Evolutionary conservation across 108 stramenopile genomes (phyloP).

Genomic region (Skeletonema grethae): DNA sequence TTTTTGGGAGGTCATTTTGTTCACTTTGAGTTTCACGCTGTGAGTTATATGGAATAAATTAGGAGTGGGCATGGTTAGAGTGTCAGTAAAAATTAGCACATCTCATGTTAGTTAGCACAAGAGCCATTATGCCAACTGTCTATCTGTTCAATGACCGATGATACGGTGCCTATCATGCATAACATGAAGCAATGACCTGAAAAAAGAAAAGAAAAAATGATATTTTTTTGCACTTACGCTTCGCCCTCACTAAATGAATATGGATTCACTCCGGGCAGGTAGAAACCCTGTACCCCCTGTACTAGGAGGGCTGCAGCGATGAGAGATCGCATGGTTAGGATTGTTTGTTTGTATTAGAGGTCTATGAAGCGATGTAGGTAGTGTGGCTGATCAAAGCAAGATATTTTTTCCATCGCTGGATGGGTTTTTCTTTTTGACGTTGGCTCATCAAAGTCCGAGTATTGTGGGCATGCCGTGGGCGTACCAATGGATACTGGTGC

Average conservation of each 20-base stretch:
- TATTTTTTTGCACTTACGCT: constrained; percentile 37
- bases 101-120: neutral
- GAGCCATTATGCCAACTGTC: neutral
- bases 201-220: neutral
- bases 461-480: too few species aligned
- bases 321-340: neutral
- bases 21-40: constrained; percentile 90
- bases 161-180: neutral
- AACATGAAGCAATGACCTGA: constrained; percentile 8
- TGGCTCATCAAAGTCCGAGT: too few species aligned
- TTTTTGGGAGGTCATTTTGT: constrained; percentile 90
- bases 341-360: neutral
- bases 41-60: neutral
- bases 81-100: neutral
- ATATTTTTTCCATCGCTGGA: too few species aligned
- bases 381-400: too few species aligned
- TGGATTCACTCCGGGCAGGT: constrained; percentile 86
- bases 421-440: too few species aligned
- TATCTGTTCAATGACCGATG: neutral
- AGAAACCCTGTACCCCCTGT: constrained; percentile 58
- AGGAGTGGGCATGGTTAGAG: neutral
- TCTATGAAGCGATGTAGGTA: too few species aligned
- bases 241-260: constrained; percentile 76
- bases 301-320: constrained; percentile 16
- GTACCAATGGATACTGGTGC: too few species aligned